phyloP scores from a whole-genome alignment of 805 yeast species.

The Clavispora fructus region DNA sequence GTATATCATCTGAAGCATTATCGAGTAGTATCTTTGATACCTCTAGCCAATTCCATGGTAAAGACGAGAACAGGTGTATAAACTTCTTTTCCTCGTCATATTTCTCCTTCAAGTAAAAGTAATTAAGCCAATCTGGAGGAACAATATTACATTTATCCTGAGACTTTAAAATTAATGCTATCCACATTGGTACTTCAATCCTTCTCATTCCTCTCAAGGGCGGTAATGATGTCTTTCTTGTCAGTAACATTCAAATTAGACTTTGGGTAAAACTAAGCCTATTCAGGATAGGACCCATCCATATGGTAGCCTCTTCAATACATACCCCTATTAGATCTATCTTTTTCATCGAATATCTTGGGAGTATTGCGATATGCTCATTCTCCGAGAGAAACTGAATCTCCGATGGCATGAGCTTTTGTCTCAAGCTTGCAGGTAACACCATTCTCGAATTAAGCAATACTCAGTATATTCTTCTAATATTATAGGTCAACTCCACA shows the following conservation, averaged over 20 bases:
- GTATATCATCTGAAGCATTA: slow-evolving; percentile 72
- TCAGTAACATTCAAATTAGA: slow-evolving; percentile 2
- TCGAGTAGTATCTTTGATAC: slow-evolving; percentile 63
- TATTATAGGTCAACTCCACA: not conserved
- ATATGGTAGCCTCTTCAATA: slow-evolving; percentile 4
- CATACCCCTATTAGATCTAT: slow-evolving; percentile 59
- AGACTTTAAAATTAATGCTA: slow-evolving; percentile 74
- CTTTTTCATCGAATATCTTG: slow-evolving; percentile 67
- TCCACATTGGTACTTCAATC: slow-evolving; percentile 76
- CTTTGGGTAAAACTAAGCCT: not conserved
- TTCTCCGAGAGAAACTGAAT: slow-evolving; percentile 82
- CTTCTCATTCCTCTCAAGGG: slow-evolving; percentile 62
- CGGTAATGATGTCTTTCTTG: slow-evolving; percentile 46
- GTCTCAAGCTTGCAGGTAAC: slow-evolving; percentile 10
- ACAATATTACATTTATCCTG: slow-evolving; percentile 84
- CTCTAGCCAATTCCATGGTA: slow-evolving; percentile 92
- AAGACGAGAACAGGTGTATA: slow-evolving; percentile 54
- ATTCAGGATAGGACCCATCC: not conserved
- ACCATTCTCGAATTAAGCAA: slow-evolving; percentile 6
- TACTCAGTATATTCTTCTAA: not conserved
- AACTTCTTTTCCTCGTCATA: slow-evolving; percentile 63
- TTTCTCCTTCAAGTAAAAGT: slow-evolving; percentile 45
- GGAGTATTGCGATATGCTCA: slow-evolving; percentile 66
- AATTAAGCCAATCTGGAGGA: slow-evolving; percentile 79
- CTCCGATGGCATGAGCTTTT: slow-evolving; percentile 67